Conservation (phyloP, 1,284 basidiomycete species). For the Moesziomyces sp. region DNA sequence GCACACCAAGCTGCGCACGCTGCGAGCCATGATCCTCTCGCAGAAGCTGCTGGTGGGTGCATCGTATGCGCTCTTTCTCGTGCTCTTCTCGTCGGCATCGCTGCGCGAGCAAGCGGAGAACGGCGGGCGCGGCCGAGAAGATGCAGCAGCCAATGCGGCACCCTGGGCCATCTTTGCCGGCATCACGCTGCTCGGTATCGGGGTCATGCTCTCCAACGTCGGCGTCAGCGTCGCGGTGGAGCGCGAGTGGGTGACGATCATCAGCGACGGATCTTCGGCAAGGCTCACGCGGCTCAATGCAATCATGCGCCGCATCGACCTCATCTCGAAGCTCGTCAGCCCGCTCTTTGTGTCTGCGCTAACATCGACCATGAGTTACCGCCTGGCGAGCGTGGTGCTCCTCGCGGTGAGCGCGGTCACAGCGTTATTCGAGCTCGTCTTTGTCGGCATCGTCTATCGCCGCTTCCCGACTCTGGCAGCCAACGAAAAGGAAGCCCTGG, state of each 20-base stretch:
- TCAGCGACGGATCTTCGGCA: slow-evolving; percentile 63
- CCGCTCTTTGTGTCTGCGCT: slow-evolving; percentile 74
- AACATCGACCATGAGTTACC: slow-evolving; percentile 63
- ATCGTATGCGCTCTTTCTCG: slow-evolving; percentile 69
- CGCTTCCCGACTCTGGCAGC: slow-evolving; percentile 45
- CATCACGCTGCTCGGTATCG: slow-evolving; percentile 69
- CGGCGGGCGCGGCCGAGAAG: slow-evolving; percentile 35
- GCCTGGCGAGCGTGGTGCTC: slow-evolving; percentile 42
- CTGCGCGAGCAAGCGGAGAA: slow-evolving; percentile 45
- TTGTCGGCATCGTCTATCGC: slow-evolving; percentile 49
- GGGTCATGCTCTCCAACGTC: slow-evolving; percentile 69
- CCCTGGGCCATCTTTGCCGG: slow-evolving; percentile 68
- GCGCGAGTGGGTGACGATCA: slow-evolving; percentile 73
- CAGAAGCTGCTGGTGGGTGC: slow-evolving; percentile 71
- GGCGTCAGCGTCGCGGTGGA: slow-evolving; percentile 73
- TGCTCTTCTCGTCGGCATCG: slow-evolving; percentile 56
- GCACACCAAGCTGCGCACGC: slow-evolving; percentile 68
- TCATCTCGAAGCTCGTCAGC: slow-evolving; percentile 73
- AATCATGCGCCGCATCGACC: slow-evolving; percentile 71
- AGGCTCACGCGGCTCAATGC: slow-evolving; percentile 64
- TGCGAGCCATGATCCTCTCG: slow-evolving; percentile 70
- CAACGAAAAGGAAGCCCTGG: slow-evolving; percentile 27
- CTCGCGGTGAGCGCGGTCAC: slow-evolving; percentile 41
- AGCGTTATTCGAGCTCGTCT: slow-evolving; percentile 52
- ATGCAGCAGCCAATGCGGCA: slow-evolving; percentile 12